Conservation (phyloP, 2,329 filamentous ascomycete species). For the Calonectria hawksworthii region DNA sequence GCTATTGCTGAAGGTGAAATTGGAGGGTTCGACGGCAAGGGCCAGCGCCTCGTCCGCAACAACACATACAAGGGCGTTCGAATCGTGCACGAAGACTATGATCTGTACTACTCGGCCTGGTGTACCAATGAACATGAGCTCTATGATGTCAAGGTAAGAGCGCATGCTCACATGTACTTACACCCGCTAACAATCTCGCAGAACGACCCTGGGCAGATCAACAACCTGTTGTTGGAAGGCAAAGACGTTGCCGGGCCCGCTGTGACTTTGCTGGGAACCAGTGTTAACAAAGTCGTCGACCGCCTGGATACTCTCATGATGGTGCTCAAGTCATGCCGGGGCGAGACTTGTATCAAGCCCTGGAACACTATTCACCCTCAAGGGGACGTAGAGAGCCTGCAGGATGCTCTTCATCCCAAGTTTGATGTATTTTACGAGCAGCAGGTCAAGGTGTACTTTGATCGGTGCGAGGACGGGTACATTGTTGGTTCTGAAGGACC, state of each 20-base stretch:
- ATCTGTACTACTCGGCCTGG: conserved; percentile 77
- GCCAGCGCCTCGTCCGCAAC: conserved; percentile 43
- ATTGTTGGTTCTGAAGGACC: conserved; percentile 69
- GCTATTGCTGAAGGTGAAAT: conserved; percentile 54
- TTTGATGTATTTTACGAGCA: conserved; percentile 69
- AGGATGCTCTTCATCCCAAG: conserved; percentile 61
- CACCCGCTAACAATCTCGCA: conserved; percentile 42
- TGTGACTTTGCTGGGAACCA: conserved; percentile 37
- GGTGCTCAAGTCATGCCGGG: conserved; percentile 73
- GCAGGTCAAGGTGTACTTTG: conserved; percentile 63
- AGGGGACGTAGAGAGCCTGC: conserved; percentile 64
- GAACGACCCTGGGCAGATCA: conserved; percentile 66
- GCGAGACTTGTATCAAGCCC: conserved; percentile 65
- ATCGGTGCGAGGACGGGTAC: conserved; percentile 69
- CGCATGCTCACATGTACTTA: not conserved
- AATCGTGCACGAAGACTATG: conserved; percentile 68
- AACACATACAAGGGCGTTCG: conserved; percentile 75
- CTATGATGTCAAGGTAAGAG: conserved; percentile 68
- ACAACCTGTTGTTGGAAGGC: conserved; percentile 54
- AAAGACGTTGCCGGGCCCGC: not conserved
- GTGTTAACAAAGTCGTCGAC: conserved; percentile 56
- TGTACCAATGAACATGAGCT: conserved; percentile 77
- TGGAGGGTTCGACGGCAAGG: conserved; percentile 44
- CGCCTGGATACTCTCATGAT: conserved; percentile 72
- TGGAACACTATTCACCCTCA: conserved; percentile 70